Evolutionary conservation across 2,329 filamentous ascomycete genomes (phyloP), one percentile per base, ranked within the genome.

Genomic region (Fusarium succisae): DNA sequence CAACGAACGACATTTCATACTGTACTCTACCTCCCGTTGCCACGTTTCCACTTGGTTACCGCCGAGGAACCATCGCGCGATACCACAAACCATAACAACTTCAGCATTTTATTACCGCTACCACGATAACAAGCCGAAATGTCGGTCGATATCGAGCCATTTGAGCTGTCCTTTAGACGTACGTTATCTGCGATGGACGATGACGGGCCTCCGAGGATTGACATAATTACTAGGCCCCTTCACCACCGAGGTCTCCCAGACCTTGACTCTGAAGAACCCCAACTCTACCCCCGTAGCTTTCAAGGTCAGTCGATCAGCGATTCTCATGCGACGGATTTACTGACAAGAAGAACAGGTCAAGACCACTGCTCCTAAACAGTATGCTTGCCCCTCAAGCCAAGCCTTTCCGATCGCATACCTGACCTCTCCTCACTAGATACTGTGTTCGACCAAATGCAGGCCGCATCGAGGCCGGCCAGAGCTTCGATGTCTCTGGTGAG

Each of bases 331-430:
- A 64, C 41, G 18, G 26, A 30, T 30, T 57, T 70, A 58, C 72
- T 80, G 39, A 78, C 63, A 48, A 48, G n/a, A 44, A 47, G 43
- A 18, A 20, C 78, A 98, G 95, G 96, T 99, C 84, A 99, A 99
- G 91, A 99, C 96, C 55, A 99, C 96, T 73, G 96, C 96, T 56
- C 96, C 96, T 39, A 98, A 98, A 86, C 96, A 98, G 96, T 99
- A 93, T 72, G 68, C 55, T 53, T 69, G 65, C 75, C 69, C 70
- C 63, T 77, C 70, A 44, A 39, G 41, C 26, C 55, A 35, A 56
- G 60, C 41, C 57, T 22, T 47, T 58, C 64, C 58, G 64, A 45
- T 62, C 64, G 66, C 60, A 73, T 71, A 69, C 66, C 66, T 74
- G 53, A 72, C 64, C 55, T 74, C 68, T 62, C 28, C 68, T 59